Evolutionary conservation across 805 yeast genomes (phyloP), one percentile per base, ranked within the genome.

Genomic region (Cyberlindnera maritima): DNA sequence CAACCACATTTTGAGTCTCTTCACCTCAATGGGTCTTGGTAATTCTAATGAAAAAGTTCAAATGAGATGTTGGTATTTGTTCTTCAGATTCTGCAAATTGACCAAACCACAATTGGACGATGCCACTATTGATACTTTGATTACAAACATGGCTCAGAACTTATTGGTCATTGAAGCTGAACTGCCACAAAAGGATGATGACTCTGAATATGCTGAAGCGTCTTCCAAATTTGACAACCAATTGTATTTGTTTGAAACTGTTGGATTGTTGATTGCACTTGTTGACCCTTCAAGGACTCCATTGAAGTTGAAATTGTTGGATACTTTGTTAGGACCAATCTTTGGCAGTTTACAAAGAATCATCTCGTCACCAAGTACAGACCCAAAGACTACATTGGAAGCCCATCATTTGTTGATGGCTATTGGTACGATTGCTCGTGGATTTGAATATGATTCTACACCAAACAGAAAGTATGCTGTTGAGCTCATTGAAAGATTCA

Each of bases 391-490:
- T 29, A 74, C 84, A 2, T 66, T 88, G 38, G 94, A 88, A 61
- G 84, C 89, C 3, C 96, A 94, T 64, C 97, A 92, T 62, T 76
- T 83, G 29, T 68, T 94, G 41, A 80, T 88, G 81, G 91, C 97
- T 0, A 79, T 92, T 38, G 97, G 97, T 38, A 88, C 97, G 0
- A 76, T 91, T 59, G 85, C 90, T 3, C 80, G 94, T 62, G 98
- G 98, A 4, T 81, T 86, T 58, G 94, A 61, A 39, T 51, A 57
- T 36, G 64, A 61, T 41, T 45, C 60, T 12, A 36, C 54, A 4
- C 62, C 64, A 41, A 56, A 67, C 34, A 65, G 65, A 36, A 66
- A 65, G 43, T 64, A 60, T 43, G 55, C 72, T 7, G 54, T 64
- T 18, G 74, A 59, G 39, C 44, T 70, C 36, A 59, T 80, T 15